Base-by-base conservation (phyloP, 768 basidiomycete species). In the Mrakia frigida region DNA sequence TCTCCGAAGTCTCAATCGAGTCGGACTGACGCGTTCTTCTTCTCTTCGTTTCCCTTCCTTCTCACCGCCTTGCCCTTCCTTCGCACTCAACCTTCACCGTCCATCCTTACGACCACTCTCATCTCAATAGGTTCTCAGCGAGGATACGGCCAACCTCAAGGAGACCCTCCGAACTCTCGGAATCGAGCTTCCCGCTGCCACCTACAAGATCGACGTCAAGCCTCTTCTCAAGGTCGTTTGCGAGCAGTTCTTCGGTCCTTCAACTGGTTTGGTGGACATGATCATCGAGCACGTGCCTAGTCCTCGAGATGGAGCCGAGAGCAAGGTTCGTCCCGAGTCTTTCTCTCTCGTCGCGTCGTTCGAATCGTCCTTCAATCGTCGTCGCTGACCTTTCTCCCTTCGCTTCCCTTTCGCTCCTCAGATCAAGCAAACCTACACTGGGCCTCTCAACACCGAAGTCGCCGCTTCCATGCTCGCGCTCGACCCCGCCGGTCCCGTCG, bases 151-250 rank as follows among this genome's bases (percentile, higher is more conserved):
- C n/a, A 87, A 87, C 43, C 87, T 99, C 50, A 91, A 90, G 82
- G 87, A 86, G 76, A 99, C 96, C 5, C 86, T 99, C 65, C 85
- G 85, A 14, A 86, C 87, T 14, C 87, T 99, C 46, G 89, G 89
- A 2, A 98, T 99, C 81, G 86, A 88, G 56, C 85, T 99, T 79
- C 97, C 95, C 84, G 91, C 94, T 0, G 87, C 94, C 43, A 91
- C 93, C 88, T 99, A 91, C 87, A 98, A 98, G 86, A 98, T 99
- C 93, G 97, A 99, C 82, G 94, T 94, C 7, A 86, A 96, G 74
- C 97, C 97, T 4, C 85, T 99, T 70, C 85, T 99, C 79, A 97
- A 98, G 84, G 93, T 91, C 53, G 90, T 98, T 18, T 85, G 97
- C 77, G 91, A 92, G 81, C 95, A 98, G 82, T 99, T 99, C 87